These are phyloP conservation scores for Mycena capillaripes DNA, from an alignment of 768 basidiomycete genomes.

Conservation along the genomic window DNA sequence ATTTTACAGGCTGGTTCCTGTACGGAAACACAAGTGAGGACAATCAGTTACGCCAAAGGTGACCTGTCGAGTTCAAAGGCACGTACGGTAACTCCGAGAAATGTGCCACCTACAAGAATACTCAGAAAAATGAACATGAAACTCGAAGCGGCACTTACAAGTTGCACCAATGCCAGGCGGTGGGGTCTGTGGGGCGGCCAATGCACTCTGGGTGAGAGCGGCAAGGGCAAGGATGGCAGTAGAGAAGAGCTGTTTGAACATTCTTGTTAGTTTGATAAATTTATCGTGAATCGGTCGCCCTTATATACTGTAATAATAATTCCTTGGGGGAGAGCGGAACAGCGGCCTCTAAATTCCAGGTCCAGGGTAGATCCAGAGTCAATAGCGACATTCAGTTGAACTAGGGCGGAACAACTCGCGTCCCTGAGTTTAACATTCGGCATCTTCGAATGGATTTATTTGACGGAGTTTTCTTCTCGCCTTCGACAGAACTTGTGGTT, in stretches of 20 bases:
- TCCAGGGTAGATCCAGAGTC: not conserved
- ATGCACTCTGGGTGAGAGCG: conserved; percentile 3
- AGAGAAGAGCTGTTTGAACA: conserved; percentile 16
- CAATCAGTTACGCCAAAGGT: not conserved
- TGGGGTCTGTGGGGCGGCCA: conserved; percentile 16
- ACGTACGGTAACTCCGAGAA: conserved; percentile 13
- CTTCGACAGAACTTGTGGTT: not conserved
- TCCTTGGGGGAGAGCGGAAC: conserved; percentile 10
- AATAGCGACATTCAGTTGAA: not conserved
- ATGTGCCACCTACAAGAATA: conserved; percentile 6
- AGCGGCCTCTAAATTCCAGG: not conserved
- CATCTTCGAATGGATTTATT: not conserved
- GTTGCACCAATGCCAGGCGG: conserved; percentile 2
- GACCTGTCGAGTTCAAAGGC: not conserved
- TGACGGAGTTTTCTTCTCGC: not conserved
- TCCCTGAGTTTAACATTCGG: conserved; percentile 2
- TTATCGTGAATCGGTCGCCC: not conserved
- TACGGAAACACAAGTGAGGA: not conserved
- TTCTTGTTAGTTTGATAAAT: not conserved
- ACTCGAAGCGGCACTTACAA: not conserved
- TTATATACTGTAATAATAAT: conserved; percentile 11
- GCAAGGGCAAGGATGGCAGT: conserved; percentile 10
- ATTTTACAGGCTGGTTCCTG: conserved; percentile 11
- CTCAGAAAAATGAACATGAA: not conserved
- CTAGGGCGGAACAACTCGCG: not conserved